Conservation (phyloP, 176 grass and related monocot species). For the Lolium rigidum region DNA sequence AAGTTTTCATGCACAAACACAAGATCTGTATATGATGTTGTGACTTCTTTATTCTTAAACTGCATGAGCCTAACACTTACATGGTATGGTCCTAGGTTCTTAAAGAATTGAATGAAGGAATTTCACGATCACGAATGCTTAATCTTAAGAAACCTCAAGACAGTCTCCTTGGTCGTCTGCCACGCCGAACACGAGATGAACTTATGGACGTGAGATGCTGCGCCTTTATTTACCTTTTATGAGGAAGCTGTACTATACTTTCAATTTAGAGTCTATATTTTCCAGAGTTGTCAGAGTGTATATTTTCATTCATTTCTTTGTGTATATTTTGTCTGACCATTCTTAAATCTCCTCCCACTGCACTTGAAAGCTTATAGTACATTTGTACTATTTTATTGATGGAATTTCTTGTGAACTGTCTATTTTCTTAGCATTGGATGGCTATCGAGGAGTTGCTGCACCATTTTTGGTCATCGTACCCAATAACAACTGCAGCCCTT, state of each 20-base stretch:
- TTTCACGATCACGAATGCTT: constrained; percentile 86
- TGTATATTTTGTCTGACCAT: constrained; percentile 24
- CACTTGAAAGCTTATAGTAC: constrained; percentile 37
- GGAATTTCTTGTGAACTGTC: constrained; percentile 31
- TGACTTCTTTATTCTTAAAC: constrained; percentile 58
- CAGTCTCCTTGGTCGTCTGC: constrained; percentile 73
- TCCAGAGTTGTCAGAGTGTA: background rate
- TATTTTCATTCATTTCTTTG: background rate
- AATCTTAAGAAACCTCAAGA: constrained; percentile 95
- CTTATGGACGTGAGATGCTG: constrained; percentile 83
- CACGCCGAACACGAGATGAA: constrained; percentile 71
- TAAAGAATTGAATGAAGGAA: constrained; percentile 77
- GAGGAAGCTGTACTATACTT: background rate
- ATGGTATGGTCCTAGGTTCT: constrained; percentile 98
- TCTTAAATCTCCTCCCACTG: background rate
- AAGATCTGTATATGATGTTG: background rate
- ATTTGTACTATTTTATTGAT: constrained; percentile 13
- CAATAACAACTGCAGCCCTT: constrained; percentile 67
- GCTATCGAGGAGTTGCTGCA: constrained; percentile 86
- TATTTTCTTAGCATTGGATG: constrained; percentile 79
- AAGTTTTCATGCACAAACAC: no score
- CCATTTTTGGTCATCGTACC: constrained; percentile 98
- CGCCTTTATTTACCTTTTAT: constrained; percentile 10
- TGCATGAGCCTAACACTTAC: constrained; percentile 92
- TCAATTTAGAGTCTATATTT: background rate